Evolutionary conservation across 768 basidiomycete species (phyloP).

Genomic region (Mrakia blollopis): DNA sequence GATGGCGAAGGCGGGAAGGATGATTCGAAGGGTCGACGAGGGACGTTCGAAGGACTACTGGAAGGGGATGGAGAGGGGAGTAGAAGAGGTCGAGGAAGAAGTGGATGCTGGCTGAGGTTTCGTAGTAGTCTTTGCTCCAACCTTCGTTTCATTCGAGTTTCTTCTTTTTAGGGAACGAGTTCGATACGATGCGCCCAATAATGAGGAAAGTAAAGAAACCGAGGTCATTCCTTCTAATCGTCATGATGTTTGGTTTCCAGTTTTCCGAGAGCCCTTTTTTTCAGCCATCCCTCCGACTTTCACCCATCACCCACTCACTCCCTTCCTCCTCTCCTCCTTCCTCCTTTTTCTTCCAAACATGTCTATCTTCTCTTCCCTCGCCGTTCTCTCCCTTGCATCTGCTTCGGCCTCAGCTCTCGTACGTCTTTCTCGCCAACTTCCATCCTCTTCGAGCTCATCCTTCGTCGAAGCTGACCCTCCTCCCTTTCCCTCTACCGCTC

Average conservation of each 20-base stretch:
- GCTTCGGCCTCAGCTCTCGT: constrained; percentile 7
- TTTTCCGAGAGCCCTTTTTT: neutral
- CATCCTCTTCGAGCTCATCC: neutral
- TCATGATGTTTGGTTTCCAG: neutral
- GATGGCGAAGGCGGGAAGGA: too few species aligned
- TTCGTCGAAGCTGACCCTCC: neutral
- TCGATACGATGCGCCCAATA: too few species aligned
- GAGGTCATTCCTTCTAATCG: too few species aligned
- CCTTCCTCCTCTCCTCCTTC: neutral
- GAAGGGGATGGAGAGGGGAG: too few species aligned
- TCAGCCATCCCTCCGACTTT: neutral
- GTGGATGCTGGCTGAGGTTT: too few species aligned
- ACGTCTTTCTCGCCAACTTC: neutral
- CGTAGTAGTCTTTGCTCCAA: too few species aligned
- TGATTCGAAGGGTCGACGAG: too few species aligned
- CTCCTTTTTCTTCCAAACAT: neutral
- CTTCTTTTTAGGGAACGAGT: too few species aligned
- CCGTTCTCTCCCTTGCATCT: constrained; percentile 11
- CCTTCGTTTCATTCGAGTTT: too few species aligned
- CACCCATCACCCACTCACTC: neutral
- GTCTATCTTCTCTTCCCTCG: constrained; percentile 12
- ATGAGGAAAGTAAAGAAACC: too few species aligned
- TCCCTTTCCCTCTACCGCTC: neutral
- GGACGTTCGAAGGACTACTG: too few species aligned
- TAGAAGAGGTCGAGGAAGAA: too few species aligned